Base-by-base conservation (phyloP, 2,329 filamentous ascomycete genomes). In the Sporothrix schenckii region DNA sequence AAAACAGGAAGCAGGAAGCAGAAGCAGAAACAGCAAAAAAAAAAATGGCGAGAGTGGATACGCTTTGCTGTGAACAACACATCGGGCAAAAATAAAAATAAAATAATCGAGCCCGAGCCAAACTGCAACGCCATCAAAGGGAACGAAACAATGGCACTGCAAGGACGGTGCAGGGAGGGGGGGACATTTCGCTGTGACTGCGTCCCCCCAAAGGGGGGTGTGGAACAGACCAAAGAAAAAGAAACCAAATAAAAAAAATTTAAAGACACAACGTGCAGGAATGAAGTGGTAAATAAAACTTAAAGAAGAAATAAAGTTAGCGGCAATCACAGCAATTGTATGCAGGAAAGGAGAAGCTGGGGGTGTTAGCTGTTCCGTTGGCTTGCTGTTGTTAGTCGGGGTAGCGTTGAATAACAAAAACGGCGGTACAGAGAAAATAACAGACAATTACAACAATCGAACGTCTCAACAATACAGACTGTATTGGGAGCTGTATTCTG, bases 21-120 rank as follows among this genome's bases (percentile, higher is more conserved):
- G 53, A 56, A 34, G 41, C 54, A 39, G 27, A n/a, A 56, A 56
- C 34, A 60, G 54, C 9, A 39, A 34, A 27, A 58, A 56, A 54
- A 47, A n/a, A 49, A 34, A 66, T 66, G 44, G 24, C 61, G 41
- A 63, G 41, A 21, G 60, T 63, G 60, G 60, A 63, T 63, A 63
- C 60, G 41, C 60, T 63, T 63, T 63, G 60, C 60, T 63, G 60
- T 63, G 61, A 66, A 66, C 61, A 66, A 66, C 61, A 50, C 61
- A 66, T 66, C 61, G 44, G 61, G 61, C 44, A 27, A 66, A 66
- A 67, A 68, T 49, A 68, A 67, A 56, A 68, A 63, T 50, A 50
- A 61, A 67, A 65, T 24, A 69, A 65, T 68, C 50, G n/a, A 56
- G 65, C 65, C 65, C 41, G 65, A 66, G 49, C 65, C 61, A 66